These are phyloP conservation scores for Lachancea fermentati DNA, from an alignment of 805 yeast species.

Conservation along the genomic window DNA sequence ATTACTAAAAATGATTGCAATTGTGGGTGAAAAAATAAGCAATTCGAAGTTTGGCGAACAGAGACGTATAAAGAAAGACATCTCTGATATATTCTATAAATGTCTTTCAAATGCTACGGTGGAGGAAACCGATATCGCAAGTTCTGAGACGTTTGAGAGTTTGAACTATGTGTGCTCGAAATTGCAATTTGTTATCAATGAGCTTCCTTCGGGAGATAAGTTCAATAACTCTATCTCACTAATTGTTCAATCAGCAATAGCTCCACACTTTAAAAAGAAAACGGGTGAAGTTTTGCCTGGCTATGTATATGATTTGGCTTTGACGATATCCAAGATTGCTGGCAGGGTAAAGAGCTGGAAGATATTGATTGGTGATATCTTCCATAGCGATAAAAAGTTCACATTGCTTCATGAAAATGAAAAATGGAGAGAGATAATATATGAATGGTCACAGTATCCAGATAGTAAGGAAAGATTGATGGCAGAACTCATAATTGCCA, in stretches of 20 bases:
- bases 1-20: constrained; percentile 46
- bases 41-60: constrained; percentile 57
- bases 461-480: constrained; percentile 51
- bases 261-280: constrained; percentile 48
- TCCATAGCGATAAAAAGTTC: constrained; percentile 44
- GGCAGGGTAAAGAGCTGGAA: constrained; percentile 56
- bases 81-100: constrained; percentile 40
- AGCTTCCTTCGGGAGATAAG: constrained; percentile 43
- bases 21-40: constrained; percentile 52
- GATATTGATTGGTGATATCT: constrained; percentile 52
- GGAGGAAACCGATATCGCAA: constrained; percentile 17
- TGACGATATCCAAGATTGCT: constrained; percentile 23
- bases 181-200: constrained; percentile 21
- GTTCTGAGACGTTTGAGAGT: constrained; percentile 11
- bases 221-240: constrained; percentile 43
- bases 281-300: constrained; percentile 34
- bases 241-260: constrained; percentile 47
- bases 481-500: constrained; percentile 23
- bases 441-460: constrained; percentile 50
- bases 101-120: constrained; percentile 30
- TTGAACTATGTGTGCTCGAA: constrained; percentile 17
- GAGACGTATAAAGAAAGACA: constrained; percentile 52
- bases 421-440: constrained; percentile 52
- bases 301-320: constrained; percentile 42
- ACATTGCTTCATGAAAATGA: constrained; percentile 13